Base-by-base conservation (phyloP, 345 rosid species). In the Tarenaya hassleriana region DNA sequence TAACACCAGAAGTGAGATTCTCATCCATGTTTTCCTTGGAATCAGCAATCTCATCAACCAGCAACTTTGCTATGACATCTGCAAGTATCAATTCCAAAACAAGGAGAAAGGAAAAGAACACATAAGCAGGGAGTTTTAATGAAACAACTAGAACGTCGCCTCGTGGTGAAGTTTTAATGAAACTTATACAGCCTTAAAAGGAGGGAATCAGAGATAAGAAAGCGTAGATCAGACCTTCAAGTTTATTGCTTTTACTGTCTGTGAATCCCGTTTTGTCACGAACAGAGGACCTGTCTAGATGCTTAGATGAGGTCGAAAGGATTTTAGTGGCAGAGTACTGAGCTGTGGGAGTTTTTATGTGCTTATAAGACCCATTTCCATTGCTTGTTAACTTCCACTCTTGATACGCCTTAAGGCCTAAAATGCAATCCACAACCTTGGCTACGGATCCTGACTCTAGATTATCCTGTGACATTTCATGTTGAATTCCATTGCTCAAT, bases 361-460 rank as follows among this genome's bases (percentile, higher is more conserved):
- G 88, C 73, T 74, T 92, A 64, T 66, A 65, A 5, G 29, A 19
- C 17, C 62, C 86, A 69, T 78, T 77, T 21, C 78, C 81, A 49
- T 66, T 52, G 60, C 56, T 72, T 37, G 55, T 63, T 41, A 75
- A 79, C 78, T 88, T 88, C 68, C 67, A 52, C 56, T 92, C 98
- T 41, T 84, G 78, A 63, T 77, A 81, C 24, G 70, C 58, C 69
- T 81, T 88, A 17, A 92, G 86, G 39, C 90, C 81, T 27, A 92
- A 75, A 43, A 92, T 61, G 75, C 98, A 88, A 54, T 92, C 96
- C 3, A 83, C 95, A 56, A 92, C 81, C 62, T 81, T 92, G 31
- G 74, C 75, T 35, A 67, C 84, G 34, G 95, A 81, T 19, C 88
- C 95, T 9, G 79, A 70, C 61, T 92, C 98, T 67, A 88, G 40